phyloP scores from a whole-genome alignment of 1,139 yeast species.

The Candida glucosophila region DNA sequence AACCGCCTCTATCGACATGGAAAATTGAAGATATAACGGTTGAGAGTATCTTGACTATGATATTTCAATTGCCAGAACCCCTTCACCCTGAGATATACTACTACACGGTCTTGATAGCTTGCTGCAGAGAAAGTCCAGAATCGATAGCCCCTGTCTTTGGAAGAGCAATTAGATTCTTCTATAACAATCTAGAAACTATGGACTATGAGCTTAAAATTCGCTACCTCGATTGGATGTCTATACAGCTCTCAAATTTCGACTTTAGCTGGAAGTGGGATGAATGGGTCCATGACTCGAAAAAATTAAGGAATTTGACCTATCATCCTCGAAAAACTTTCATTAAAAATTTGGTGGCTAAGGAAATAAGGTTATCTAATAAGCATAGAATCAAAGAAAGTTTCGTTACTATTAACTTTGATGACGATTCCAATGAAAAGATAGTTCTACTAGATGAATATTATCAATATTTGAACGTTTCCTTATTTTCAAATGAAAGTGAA shows the following conservation, averaged over 20 bases:
- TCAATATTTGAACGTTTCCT: conserved; percentile 45
- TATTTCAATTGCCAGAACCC: conserved; percentile 65
- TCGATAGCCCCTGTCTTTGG: conserved; percentile 96
- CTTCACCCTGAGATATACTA: conserved; percentile 69
- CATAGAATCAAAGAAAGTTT: conserved; percentile 68
- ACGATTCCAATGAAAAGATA: conserved; percentile 16
- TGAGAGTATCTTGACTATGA: conserved; percentile 71
- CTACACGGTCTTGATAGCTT: conserved; percentile 79
- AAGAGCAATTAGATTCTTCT: conserved; percentile 81
- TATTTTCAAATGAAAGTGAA: conserved; percentile 20
- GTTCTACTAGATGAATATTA: conserved; percentile 48
- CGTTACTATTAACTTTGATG: conserved; percentile 35
- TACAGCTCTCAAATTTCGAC: conserved; percentile 87
- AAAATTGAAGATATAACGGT: conserved; percentile 87
- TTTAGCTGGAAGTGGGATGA: conserved; percentile 99
- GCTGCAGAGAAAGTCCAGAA: conserved; percentile 80
- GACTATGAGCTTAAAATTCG: conserved; percentile 72
- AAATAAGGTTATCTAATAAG: conserved; percentile 65
- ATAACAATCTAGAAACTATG: conserved; percentile 53
- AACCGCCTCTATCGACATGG: conserved; percentile 59
- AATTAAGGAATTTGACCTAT: conserved; percentile 23
- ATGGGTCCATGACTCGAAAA: conserved; percentile 60
- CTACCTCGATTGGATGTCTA: conserved; percentile 86
- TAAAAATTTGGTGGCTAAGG: conserved; percentile 73
- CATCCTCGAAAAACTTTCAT: conserved; percentile 76